phyloP scores from a whole-genome alignment of 441 rosid genomes.

The Populus tomentosa region DNA sequence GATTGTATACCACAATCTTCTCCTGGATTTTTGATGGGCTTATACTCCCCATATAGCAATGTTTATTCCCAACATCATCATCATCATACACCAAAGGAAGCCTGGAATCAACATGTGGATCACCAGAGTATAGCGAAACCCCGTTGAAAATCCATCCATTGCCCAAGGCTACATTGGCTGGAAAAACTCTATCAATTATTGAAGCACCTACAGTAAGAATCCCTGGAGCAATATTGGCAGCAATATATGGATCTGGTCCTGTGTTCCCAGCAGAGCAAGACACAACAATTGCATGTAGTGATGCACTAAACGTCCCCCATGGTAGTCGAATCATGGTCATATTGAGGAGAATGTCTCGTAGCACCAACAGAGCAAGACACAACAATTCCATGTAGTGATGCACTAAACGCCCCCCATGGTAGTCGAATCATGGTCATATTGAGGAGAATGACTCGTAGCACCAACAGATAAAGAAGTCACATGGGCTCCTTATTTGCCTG shows the following conservation, averaged over 20 bases:
- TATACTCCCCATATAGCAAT: constrained; percentile 45
- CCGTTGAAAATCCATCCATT: constrained; percentile 47
- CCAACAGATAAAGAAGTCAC: constrained; percentile 80
- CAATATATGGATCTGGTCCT: constrained; percentile 63
- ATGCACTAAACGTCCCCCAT: constrained; percentile 77
- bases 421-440: constrained; percentile 58
- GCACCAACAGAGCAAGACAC: constrained; percentile 89
- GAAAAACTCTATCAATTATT: constrained; percentile 70
- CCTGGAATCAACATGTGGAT: constrained; percentile 28
- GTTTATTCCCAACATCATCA: constrained; percentile 51
- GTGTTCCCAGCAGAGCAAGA: constrained; percentile 91
- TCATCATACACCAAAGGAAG: constrained; percentile 56
- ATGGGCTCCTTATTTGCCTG: constrained; percentile 40
- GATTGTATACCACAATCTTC: constrained; percentile 70
- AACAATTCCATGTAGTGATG: constrained; percentile 47
- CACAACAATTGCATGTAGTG: constrained; percentile 51
- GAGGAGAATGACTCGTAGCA: constrained; percentile 56
- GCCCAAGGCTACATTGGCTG: constrained; percentile 63
- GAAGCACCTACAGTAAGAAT: constrained; percentile 82
- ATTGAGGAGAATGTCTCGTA: constrained; percentile 54
- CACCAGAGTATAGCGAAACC: constrained; percentile 59
- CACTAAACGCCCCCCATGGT: constrained; percentile 82
- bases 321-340: constrained; percentile 65
- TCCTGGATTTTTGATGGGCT: constrained; percentile 48
- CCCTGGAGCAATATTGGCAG: constrained; percentile 85